A percentile compares a stretch with the other conserved stretches of the same genome.
Conservation (phyloP, 768 basidiomycete species). For the Epithele typhae region DNA sequence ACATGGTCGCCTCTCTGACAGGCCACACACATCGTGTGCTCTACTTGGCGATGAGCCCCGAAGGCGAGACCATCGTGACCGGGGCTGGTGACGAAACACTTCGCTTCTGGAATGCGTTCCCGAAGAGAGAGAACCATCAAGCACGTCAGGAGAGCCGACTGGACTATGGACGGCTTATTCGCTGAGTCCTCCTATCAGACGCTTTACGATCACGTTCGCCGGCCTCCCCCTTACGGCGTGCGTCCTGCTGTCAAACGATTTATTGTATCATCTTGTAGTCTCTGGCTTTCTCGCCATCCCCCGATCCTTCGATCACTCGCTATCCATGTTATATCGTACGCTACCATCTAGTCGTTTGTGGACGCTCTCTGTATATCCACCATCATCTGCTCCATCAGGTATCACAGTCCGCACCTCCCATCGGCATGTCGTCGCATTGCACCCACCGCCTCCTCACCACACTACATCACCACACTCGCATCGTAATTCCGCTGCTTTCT, state of each 20-base stretch:
- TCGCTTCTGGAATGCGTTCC: conserved; percentile 97
- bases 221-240: not conserved
- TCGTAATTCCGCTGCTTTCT: conserved; percentile 10
- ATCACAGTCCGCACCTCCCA: not conserved
- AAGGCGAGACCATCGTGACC: conserved; percentile 96
- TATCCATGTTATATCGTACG: conserved; percentile 11
- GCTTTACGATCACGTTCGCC: no score
- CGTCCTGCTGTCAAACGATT: conserved; percentile 1
- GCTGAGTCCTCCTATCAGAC: conserved; percentile 12
- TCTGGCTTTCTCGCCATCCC: conserved; percentile 8
- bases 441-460: not conserved
- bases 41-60: conserved; percentile 96
- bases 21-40: conserved; percentile 95
- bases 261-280: conserved; percentile 18
- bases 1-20: conserved; percentile 91
- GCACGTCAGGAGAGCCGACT: conserved; percentile 35
- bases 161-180: conserved; percentile 42
- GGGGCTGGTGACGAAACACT: conserved; percentile 98
- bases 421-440: not conserved
- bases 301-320: conserved; percentile 4
- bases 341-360: conserved; percentile 15
- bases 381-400: conserved; percentile 1
- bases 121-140: conserved; percentile 52
- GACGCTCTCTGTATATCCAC: conserved; percentile 11
- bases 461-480: conserved; percentile 1